Evolutionary conservation across 257 asterid genomes (phyloP).

Genomic region (Echium plantagineum): DNA sequence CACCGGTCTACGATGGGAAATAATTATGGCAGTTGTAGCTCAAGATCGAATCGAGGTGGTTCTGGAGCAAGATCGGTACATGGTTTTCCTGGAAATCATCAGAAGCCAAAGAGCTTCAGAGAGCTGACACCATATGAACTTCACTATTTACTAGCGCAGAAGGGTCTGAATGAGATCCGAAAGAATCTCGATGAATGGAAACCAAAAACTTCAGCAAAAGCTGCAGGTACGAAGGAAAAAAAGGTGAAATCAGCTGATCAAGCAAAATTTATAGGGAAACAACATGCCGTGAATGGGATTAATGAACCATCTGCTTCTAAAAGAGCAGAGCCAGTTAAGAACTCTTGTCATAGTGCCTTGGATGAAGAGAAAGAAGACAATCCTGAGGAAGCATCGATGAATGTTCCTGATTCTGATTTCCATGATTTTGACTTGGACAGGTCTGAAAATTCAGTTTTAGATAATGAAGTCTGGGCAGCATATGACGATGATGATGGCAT

Average conservation of each 20-base stretch:
- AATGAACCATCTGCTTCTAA: constrained; percentile 21
- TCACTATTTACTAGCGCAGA: constrained; percentile 34
- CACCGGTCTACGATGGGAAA: no score
- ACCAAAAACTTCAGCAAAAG: constrained; percentile 11
- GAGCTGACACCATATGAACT: constrained; percentile 33
- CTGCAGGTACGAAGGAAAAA: constrained; percentile 15
- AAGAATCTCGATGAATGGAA: constrained; percentile 31
- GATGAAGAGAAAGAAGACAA: constrained; percentile 18
- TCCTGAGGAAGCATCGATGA: constrained; percentile 29
- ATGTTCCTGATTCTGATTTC: constrained; percentile 78
- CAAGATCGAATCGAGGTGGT: constrained; percentile 23
- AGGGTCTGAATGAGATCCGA: constrained; percentile 35
- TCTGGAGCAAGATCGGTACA: constrained; percentile 15
- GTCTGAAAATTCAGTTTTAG: constrained; percentile 43
- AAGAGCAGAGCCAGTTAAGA: constrained; percentile 16
- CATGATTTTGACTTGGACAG: constrained; percentile 63
- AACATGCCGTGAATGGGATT: constrained; percentile 25
- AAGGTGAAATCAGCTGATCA: constrained; percentile 24
- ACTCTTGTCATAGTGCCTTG: constrained; percentile 15
- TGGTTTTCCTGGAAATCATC: constrained; percentile 19
- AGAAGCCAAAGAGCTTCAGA: constrained; percentile 27
- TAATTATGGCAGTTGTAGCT: constrained; percentile 13
- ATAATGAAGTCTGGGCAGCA: constrained; percentile 75
- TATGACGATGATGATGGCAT: constrained; percentile 70
- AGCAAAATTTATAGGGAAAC: constrained; percentile 14